A percentile compares a stretch with the other conserved stretches of the same genome.
Conservation (phyloP, 164 flowering plant genomes). For the Dillenia turbinata region DNA sequence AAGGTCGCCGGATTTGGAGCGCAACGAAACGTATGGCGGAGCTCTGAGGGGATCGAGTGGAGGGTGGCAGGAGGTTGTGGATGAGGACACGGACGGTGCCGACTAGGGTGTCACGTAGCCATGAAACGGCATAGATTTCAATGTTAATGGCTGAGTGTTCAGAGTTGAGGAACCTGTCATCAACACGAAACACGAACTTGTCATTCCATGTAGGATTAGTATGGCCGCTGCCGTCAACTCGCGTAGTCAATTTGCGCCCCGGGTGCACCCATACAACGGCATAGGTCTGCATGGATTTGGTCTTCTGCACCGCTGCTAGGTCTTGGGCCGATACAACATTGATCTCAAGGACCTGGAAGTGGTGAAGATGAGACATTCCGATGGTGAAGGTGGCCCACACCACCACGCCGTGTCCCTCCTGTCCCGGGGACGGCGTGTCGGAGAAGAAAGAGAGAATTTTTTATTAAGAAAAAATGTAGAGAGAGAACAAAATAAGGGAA, state of each 20-base stretch:
- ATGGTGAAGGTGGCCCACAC: too few relatives aligned
- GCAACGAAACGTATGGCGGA: conserved; percentile 64
- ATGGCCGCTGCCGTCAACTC: conserved; percentile 50
- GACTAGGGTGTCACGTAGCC: conserved; percentile 58
- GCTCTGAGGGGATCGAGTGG: conserved; percentile 12
- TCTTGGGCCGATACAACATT: conserved; percentile 88
- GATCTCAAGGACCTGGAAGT: conserved; percentile 74
- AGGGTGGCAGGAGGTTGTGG: conserved; percentile 53
- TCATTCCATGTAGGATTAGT: conserved; percentile 87
- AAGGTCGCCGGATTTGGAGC: conserved; percentile 76
- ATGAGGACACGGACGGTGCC: conserved; percentile 77
- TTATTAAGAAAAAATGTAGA: too few relatives aligned
- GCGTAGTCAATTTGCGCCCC: conserved; percentile 59
- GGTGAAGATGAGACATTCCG: conserved; percentile 3
- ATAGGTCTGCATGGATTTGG: conserved; percentile 55
- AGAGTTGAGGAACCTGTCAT: conserved; percentile 51
- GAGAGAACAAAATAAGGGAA: too few relatives aligned
- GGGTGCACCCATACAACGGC: conserved; percentile 80
- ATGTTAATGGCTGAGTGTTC: conserved; percentile 76
- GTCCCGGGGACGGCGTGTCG: too few relatives aligned
- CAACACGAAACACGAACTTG: conserved; percentile 84
- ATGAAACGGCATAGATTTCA: conserved; percentile 54
- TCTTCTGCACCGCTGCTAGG: conserved; percentile 28
- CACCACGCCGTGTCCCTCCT: too few relatives aligned
- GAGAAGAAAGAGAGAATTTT: too few relatives aligned